These are phyloP conservation scores for Populus hybrid DNA, from an alignment of 441 rosid species.

Conservation along the genomic window DNA sequence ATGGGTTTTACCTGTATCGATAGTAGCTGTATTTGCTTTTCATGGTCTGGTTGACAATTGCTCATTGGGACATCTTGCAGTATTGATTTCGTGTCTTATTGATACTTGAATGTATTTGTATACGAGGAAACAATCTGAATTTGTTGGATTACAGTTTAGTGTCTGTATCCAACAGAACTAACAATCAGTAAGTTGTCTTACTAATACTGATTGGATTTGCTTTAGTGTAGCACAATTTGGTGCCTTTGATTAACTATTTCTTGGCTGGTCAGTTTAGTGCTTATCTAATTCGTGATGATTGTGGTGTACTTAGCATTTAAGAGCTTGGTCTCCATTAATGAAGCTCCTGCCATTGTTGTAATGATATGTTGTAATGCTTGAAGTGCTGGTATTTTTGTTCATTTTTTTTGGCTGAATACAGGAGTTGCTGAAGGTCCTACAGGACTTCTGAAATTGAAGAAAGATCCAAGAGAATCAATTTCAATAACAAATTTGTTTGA, in stretches of 20 bases:
- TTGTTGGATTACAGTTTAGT: not conserved
- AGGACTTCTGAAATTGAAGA: constrained; percentile 43
- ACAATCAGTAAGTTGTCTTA: not conserved
- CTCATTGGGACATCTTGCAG: not conserved
- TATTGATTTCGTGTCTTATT: not conserved
- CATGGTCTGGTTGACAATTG: not conserved
- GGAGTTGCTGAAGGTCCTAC: constrained; percentile 48
- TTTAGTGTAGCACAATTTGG: not conserved
- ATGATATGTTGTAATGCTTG: constrained; percentile 11
- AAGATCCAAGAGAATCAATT: constrained; percentile 42
- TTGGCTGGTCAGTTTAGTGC: not conserved
- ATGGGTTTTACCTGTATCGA: not conserved
- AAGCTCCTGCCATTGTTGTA: not conserved
- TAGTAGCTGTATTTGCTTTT: constrained; percentile 10
- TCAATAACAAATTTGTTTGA: constrained; percentile 67
- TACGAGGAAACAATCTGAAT: not conserved
- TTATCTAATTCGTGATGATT: not conserved
- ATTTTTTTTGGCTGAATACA: constrained; percentile 22
- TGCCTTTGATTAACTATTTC: not conserved
- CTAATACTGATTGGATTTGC: constrained; percentile 9
- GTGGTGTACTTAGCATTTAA: not conserved
- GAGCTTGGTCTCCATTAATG: not conserved
- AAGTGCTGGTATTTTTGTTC: constrained; percentile 6
- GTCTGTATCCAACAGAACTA: not conserved
- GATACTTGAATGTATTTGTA: not conserved